Evolutionary conservation across 2,329 filamentous ascomycete genomes (phyloP).

Genomic region (Orbilia quercus): DNA sequence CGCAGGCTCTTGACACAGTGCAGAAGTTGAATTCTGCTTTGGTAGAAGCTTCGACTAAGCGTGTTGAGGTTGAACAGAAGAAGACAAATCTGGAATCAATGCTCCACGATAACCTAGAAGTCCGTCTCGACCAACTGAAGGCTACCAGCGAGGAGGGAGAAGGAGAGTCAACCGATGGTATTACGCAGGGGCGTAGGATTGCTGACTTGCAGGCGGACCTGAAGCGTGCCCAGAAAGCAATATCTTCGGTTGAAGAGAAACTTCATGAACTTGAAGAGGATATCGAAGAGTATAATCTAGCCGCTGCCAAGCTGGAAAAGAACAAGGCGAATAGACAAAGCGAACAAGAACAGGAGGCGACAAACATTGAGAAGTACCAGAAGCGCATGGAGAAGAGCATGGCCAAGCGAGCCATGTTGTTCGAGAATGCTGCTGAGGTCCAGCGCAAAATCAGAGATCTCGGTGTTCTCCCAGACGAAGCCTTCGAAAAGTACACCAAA

Average conservation of each 20-base stretch:
- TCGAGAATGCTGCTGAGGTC: conserved; percentile 80
- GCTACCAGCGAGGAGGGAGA: conserved; percentile 71
- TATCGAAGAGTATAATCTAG: conserved; percentile 70
- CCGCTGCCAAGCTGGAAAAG: conserved; percentile 62
- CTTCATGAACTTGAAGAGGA: conserved; percentile 79
- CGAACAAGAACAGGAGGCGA: conserved; percentile 76
- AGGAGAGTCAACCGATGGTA: conserved; percentile 68
- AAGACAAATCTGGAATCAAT: conserved; percentile 89
- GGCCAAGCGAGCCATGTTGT: conserved; percentile 84
- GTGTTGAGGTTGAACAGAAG: conserved; percentile 80
- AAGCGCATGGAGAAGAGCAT: conserved; percentile 92
- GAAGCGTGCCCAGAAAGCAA: conserved; percentile 76
- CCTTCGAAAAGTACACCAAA: conserved; percentile 88
- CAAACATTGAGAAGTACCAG: conserved; percentile 83
- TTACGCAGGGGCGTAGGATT: conserved; percentile 72
- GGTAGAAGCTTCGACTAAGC: conserved; percentile 77
- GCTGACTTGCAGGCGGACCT: conserved; percentile 84
- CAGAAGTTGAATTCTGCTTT: conserved; percentile 81
- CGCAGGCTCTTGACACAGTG: conserved; percentile 74
- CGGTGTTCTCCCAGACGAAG: conserved; percentile 91
- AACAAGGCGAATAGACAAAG: conserved; percentile 64
- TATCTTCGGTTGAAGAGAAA: conserved; percentile 75
- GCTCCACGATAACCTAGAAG: conserved; percentile 86
- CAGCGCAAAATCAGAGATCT: conserved; percentile 90
- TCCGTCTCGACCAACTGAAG: conserved; percentile 86